Evolutionary conservation across 805 yeast genomes (phyloP), one percentile per base, ranked within the genome.

Genomic region (Candida dajiaensis): DNA sequence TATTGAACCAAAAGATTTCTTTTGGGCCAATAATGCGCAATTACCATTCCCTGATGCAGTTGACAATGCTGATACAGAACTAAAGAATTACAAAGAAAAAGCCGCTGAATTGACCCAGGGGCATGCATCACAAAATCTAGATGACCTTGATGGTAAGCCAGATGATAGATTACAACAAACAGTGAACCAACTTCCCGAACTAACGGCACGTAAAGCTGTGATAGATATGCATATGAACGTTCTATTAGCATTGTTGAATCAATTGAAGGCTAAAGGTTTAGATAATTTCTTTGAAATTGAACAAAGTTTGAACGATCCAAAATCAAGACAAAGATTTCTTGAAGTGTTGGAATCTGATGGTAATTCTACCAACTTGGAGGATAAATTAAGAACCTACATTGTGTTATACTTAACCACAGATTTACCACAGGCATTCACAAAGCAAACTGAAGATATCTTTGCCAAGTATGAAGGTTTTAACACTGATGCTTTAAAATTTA

Each of bases 21-120:
- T 94, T 68, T 94, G 99, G 99, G 70, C 67, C 51, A 74, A 76
- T 50, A 90, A 94, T 66, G 74, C 95, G 12, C 84, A 84, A 43
- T 69, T 88, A 47, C 98, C 99, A 35, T 94, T 94, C 72, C 99
- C 99, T 1, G 97, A 92, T 62, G 98, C 95, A n/a, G 99, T 95
- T 29, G 99, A 94, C 64, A 88, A 88, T 65, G 95, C 95, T 19
- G 98, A 94, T 60, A 67, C 74, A 23, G 97, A 89, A 49, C 73
- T 90, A 50, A 80, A 83, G 49, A 73, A 75, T 45, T 94, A 94
- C 67, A 92, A 90, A 54, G 77, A 78, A 47, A 97, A 89, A 56
- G 96, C 97, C 2, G 84, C 83, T 50, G 95, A 85, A 49, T 73
- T 95, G 43, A 89, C 97, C 1, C 76, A 77, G 42, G 81, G 77